These are phyloP conservation scores for Umbelopsis isabellina DNA, from an alignment of 192 early-diverging fungal genomes.

Conservation along the genomic window DNA sequence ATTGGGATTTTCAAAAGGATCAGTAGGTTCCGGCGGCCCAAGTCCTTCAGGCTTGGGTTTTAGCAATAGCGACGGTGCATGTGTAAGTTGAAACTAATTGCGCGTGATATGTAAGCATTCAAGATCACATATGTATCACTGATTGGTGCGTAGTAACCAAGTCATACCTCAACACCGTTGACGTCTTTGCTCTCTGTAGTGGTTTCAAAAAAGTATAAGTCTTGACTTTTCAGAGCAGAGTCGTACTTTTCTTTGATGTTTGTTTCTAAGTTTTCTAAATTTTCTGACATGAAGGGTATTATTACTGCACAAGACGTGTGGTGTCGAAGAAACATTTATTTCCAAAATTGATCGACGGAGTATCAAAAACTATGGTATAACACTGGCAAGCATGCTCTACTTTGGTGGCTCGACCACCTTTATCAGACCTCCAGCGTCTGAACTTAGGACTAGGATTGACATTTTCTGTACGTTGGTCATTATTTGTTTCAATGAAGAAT, in stretches of 20 bases:
- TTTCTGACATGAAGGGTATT: background rate
- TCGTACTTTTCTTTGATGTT: conserved; percentile 14
- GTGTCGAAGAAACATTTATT: background rate
- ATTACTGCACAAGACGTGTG: background rate
- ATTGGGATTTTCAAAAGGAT: conserved; percentile 55
- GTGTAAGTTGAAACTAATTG: conserved; percentile 49
- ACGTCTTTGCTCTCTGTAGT: background rate
- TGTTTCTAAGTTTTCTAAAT: conserved; percentile 7
- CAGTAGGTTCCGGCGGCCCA: conserved; percentile 25
- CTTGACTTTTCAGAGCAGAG: background rate
- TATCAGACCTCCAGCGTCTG: conserved; percentile 6
- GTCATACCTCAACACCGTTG: conserved; percentile 20
- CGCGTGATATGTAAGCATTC: background rate
- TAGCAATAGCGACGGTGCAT: conserved; percentile 44
- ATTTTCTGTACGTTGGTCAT: conserved; percentile 21
- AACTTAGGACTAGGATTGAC: conserved; percentile 1
- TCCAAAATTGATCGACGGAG: background rate
- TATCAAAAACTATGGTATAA: background rate
- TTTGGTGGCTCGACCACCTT: conserved; percentile 8
- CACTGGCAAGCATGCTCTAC: background rate
- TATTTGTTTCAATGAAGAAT: background rate
- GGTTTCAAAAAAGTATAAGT: conserved; percentile 23
- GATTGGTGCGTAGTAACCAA: background rate
- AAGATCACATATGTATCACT: background rate
- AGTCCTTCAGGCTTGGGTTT: conserved; percentile 39